phyloP scores from a whole-genome alignment of 495 filamentous ascomycete species.

The Penicillium paxilli region DNA sequence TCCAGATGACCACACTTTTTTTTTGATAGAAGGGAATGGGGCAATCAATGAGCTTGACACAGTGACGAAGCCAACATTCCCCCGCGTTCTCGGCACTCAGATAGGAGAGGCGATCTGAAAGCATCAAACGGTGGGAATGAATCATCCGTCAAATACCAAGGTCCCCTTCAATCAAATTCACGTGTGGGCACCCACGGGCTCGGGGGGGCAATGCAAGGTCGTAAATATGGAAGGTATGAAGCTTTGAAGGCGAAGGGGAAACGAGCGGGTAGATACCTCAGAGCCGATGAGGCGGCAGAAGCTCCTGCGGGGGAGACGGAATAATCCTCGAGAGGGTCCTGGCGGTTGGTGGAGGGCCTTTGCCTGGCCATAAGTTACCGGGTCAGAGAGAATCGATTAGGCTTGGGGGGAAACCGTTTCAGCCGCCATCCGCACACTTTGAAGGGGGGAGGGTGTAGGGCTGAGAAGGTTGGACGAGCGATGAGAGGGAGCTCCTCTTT shows the following conservation, averaged over 20 bases:
- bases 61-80: neutral
- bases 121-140: neutral
- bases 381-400: conserved; percentile 35
- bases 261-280: conserved; percentile 44
- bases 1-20: too few relatives aligned
- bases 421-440: conserved; percentile 52
- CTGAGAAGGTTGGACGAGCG: conserved; percentile 23
- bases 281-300: conserved; percentile 43
- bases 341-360: conserved; percentile 47
- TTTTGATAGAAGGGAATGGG: neutral
- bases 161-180: neutral
- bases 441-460: too few relatives aligned
- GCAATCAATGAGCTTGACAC: neutral
- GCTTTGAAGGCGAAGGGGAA: conserved; percentile 13
- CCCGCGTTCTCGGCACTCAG: neutral
- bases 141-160: neutral
- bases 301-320: conserved; percentile 41
- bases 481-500: conserved; percentile 9
- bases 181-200: neutral
- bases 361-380: conserved; percentile 54
- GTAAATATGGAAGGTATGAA: conserved; percentile 2
- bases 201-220: neutral
- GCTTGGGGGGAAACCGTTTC: conserved; percentile 39
- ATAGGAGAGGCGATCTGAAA: conserved; percentile 1
- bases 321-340: conserved; percentile 52